Percentiles rank a stretch among this genome's conserved stretches.
phyloP scores from a whole-genome alignment of 805 yeast genomes.

The Kregervanrija fluxuum region DNA sequence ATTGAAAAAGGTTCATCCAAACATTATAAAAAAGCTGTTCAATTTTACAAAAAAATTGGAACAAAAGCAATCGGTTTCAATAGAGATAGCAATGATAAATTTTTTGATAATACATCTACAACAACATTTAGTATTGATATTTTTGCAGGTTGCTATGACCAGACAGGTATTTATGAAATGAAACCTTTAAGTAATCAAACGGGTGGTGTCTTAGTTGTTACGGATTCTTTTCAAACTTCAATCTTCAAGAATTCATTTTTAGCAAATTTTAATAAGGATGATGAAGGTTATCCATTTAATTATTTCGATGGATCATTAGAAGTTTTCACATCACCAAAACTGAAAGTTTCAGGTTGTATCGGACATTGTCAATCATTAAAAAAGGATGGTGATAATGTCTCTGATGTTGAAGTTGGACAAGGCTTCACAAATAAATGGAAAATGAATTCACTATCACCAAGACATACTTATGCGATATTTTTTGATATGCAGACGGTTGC shows the following conservation, averaged over 20 bases:
- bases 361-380: slow-evolving; percentile 83
- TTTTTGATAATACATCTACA: slow-evolving; percentile 29
- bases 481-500: slow-evolving; percentile 67
- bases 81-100: slow-evolving; percentile 30
- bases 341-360: slow-evolving; percentile 86
- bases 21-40: slow-evolving; percentile 79
- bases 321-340: slow-evolving; percentile 78
- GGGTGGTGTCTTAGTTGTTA: slow-evolving; percentile 81
- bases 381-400: slow-evolving; percentile 64
- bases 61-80: slow-evolving; percentile 53
- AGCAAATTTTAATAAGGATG: slow-evolving; percentile 81
- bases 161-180: slow-evolving; percentile 93
- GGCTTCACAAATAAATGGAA: slow-evolving; percentile 91
- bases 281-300: slow-evolving; percentile 77
- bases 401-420: slow-evolving; percentile 89
- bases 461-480: slow-evolving; percentile 81
- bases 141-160: slow-evolving; percentile 94
- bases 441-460: slow-evolving; percentile 77
- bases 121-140: slow-evolving; percentile 81
- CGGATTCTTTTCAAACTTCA: slow-evolving; percentile 92
- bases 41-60: slow-evolving; percentile 71
- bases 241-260: slow-evolving; percentile 89
- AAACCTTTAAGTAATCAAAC: slow-evolving; percentile 75
- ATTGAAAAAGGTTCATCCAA: slow-evolving; percentile 86
- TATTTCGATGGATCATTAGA: slow-evolving; percentile 87